Conservation (phyloP, 176 grass and related monocot species). For the Paspalum notatum region DNA sequence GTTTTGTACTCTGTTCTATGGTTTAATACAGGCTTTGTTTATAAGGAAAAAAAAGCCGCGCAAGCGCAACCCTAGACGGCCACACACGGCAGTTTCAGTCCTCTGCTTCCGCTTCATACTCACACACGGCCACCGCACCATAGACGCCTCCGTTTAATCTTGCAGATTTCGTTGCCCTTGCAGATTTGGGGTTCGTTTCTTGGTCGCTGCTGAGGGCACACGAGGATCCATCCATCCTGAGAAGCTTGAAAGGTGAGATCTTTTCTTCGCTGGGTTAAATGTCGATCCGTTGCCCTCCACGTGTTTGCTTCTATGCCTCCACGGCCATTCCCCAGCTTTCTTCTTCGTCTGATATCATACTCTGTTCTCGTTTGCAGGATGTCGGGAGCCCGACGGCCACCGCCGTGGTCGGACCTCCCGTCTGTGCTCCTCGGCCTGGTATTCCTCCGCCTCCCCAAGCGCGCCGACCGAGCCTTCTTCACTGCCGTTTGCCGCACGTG, state of each 20-base stretch:
- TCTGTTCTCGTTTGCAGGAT: not conserved
- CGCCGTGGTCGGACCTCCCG: not conserved
- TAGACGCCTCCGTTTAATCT: not conserved
- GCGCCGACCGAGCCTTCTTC: not conserved
- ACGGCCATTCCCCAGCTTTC: not conserved
- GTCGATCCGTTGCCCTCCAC: not conserved
- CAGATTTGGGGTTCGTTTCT: not conserved
- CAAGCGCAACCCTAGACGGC: no score
- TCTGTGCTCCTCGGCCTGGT: not conserved
- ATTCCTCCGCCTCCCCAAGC: not conserved
- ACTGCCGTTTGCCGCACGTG: not conserved
- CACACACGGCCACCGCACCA: no score
- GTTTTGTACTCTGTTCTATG: not conserved
- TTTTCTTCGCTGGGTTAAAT: not conserved
- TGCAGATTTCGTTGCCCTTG: not conserved
- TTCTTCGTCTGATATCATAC: not conserved
- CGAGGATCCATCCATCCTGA: not conserved
- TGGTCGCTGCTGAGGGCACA: not conserved
- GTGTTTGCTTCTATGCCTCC: not conserved
- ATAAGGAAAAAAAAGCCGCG: no score
- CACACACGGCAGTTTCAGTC: not conserved
- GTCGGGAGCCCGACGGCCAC: not conserved
- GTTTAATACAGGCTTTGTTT: not conserved
- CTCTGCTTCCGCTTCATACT: not conserved
- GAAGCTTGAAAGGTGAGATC: not conserved